A percentile compares a stretch with the other conserved stretches of the same genome.
Evolutionary conservation across 495 filamentous ascomycete genomes (phyloP).

Genomic region (Astrothelium macrocarpum): DNA sequence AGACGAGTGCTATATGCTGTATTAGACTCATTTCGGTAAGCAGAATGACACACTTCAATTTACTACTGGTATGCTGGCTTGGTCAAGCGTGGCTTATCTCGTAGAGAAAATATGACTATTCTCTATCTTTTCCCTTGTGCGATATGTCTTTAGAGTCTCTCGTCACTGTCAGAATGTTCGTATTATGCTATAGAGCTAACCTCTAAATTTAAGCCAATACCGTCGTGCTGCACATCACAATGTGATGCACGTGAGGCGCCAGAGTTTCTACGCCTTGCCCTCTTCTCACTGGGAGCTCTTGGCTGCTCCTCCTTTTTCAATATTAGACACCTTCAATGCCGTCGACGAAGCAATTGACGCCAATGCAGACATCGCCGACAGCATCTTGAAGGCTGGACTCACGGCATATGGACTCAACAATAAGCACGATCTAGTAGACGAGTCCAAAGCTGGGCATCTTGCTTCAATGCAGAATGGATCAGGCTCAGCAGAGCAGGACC

Average conservation of each 20-base stretch:
- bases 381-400: slow-evolving; percentile 59
- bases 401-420: slow-evolving; percentile 50
- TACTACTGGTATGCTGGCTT: too few species aligned
- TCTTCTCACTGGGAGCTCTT: slow-evolving; percentile 71
- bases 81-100: too few species aligned
- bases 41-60: too few species aligned
- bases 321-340: slow-evolving; percentile 61
- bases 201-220: slow-evolving; percentile 56
- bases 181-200: slow-evolving; percentile 13
- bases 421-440: neutral
- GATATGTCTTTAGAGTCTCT: too few species aligned
- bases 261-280: slow-evolving; percentile 86
- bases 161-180: too few species aligned
- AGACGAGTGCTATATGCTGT: slow-evolving; percentile 62
- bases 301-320: slow-evolving; percentile 67
- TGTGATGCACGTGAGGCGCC: slow-evolving; percentile 77
- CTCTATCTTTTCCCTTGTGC: too few species aligned
- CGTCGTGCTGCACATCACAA: slow-evolving; percentile 73
- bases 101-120: too few species aligned
- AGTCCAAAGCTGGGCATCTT: neutral
- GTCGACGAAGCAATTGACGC: slow-evolving; percentile 83
- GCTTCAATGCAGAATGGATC: neutral
- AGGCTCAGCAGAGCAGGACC: slow-evolving; percentile 15
- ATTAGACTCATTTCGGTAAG: slow-evolving; percentile 79
- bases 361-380: slow-evolving; percentile 69